Evolutionary conservation across 139 green algal genomes (phyloP).

Genomic region (Micractinium conductrix): DNA sequence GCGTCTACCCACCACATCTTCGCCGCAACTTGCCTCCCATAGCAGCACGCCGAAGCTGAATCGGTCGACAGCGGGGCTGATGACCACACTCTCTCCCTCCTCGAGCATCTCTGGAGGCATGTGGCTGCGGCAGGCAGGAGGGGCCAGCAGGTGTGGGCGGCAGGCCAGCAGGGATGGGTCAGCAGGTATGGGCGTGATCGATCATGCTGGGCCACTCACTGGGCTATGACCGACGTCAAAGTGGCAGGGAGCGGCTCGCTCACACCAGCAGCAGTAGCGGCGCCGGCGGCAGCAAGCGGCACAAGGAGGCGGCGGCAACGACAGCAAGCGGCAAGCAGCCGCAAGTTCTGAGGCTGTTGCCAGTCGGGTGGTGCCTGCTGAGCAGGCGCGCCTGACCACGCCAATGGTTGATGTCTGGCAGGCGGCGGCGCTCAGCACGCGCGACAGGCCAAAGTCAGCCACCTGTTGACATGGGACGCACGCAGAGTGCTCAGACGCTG

Average conservation of each 20-base stretch:
- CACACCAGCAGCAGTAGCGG: neutral
- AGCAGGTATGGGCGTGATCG: neutral
- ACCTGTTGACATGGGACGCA: neutral
- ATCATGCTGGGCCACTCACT: no score
- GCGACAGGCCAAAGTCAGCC: neutral
- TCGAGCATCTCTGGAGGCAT: constrained; percentile 23
- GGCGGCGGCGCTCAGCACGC: neutral
- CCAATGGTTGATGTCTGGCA: neutral
- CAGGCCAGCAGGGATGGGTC: constrained; percentile 61
- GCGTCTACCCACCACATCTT: no score
- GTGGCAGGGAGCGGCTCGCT: no score
- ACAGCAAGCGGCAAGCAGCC: no score
- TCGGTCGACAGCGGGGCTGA: constrained; percentile 8
- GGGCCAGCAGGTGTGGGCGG: neutral
- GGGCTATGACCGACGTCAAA: no score
- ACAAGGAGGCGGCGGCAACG: neutral
- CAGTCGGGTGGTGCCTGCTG: neutral
- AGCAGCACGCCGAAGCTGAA: constrained; percentile 34
- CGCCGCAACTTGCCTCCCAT: constrained; percentile 24
- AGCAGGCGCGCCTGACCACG: neutral
- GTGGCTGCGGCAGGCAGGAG: constrained; percentile 60
- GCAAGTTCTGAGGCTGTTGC: no score
- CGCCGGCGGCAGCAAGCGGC: neutral
- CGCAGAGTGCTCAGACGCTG: neutral
- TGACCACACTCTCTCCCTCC: neutral